These are phyloP conservation scores for Oryza longistaminata DNA, from an alignment of 176 grass and related monocot genomes.

Conservation along the genomic window DNA sequence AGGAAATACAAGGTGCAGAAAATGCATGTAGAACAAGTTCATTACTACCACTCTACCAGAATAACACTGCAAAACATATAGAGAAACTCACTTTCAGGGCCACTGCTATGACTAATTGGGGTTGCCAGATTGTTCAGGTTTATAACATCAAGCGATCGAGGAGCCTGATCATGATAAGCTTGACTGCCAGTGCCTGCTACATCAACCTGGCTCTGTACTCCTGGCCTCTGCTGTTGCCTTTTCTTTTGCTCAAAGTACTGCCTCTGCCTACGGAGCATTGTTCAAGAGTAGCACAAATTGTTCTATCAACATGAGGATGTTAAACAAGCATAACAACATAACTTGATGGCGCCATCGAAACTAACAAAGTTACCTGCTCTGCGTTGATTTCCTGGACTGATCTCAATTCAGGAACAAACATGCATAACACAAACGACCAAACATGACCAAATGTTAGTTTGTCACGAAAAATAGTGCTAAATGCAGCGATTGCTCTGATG, in stretches of 20 bases:
- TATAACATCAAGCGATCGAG: conserved; percentile 76
- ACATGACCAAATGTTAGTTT: conserved; percentile 16
- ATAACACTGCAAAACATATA: conserved; percentile 18
- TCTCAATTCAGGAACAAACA: conserved; percentile 42
- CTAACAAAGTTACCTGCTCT: conserved; percentile 71
- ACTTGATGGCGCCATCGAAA: conserved; percentile 17
- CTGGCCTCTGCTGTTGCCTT: conserved; percentile 55
- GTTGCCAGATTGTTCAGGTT: conserved; percentile 72
- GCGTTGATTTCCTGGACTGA: conserved; percentile 76
- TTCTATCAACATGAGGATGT: background rate
- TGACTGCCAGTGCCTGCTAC: conserved; percentile 11
- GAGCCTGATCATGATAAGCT: conserved; percentile 42
- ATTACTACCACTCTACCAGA: background rate
- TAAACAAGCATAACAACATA: background rate
- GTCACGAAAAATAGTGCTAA: conserved; percentile 7
- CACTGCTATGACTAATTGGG: conserved; percentile 31
- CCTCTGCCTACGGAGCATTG: conserved; percentile 64
- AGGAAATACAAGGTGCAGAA: conserved; percentile 20
- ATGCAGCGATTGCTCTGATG: background rate
- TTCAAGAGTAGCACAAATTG: background rate
- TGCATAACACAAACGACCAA: conserved; percentile 19
- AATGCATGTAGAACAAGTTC: conserved; percentile 10
- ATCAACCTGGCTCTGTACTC: conserved; percentile 45
- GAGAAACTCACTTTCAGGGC: conserved; percentile 46
- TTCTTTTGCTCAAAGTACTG: conserved; percentile 97